phyloP scores from a whole-genome alignment of 164 flowering plant genomes.

The Nelumbo lutea region DNA sequence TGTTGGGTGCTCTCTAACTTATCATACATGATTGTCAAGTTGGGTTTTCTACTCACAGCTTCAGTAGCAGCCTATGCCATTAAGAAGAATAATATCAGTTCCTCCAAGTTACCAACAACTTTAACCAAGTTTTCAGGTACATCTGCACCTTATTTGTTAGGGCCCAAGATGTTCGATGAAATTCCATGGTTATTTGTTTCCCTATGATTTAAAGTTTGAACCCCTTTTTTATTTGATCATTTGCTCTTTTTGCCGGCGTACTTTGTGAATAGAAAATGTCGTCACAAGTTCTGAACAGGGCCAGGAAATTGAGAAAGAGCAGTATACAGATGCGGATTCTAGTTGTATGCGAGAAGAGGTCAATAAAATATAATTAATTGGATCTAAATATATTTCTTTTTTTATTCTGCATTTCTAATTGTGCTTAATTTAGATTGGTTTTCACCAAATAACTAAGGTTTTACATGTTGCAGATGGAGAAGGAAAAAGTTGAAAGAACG shows the following conservation, averaged over 20 bases:
- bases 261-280: slow-evolving; percentile 34
- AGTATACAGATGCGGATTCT: neutral
- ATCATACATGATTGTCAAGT: slow-evolving; percentile 49
- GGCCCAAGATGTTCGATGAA: neutral
- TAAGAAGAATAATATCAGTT: slow-evolving; percentile 46
- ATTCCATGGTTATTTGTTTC: neutral
- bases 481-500: slow-evolving; percentile 63
- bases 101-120: slow-evolving; percentile 23
- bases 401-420: neutral
- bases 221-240: neutral
- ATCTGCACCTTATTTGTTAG: neutral
- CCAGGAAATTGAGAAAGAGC: slow-evolving; percentile 17
- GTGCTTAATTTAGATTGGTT: no score
- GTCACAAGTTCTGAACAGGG: slow-evolving; percentile 13
- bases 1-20: neutral
- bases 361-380: slow-evolving; percentile 20
- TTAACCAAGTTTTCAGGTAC: slow-evolving; percentile 33
- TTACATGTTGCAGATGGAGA: slow-evolving; percentile 19
- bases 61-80: slow-evolving; percentile 68
- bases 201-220: no score
- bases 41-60: slow-evolving; percentile 69
- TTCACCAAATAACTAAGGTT: no score
- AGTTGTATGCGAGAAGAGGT: slow-evolving; percentile 13
- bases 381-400: neutral
- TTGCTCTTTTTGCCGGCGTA: neutral